phyloP scores from a whole-genome alignment of 371 early-diverging fungal species.

The Mucor piriformis region DNA sequence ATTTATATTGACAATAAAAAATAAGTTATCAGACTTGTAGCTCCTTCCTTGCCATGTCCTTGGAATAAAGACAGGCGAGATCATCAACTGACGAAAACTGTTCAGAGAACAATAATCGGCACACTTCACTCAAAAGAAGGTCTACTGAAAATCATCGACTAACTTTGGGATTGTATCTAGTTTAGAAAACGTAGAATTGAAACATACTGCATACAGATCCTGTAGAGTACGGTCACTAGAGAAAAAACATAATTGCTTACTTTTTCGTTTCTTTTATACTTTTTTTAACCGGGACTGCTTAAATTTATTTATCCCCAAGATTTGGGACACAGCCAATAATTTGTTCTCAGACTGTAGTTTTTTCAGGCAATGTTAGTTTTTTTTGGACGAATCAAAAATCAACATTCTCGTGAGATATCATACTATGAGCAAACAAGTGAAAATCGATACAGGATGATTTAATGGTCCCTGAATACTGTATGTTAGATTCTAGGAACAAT shows the following conservation, averaged over 20 bases:
- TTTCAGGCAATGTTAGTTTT: no score
- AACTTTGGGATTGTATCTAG: conserved; percentile 47
- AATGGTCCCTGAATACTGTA: no score
- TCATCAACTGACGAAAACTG: conserved; percentile 45
- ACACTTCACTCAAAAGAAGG: conserved; percentile 56
- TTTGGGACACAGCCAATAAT: no score
- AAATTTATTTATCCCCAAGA: neutral
- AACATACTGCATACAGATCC: conserved; percentile 59
- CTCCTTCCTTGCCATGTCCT: conserved; percentile 46
- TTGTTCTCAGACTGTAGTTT: no score
- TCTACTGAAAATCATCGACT: conserved; percentile 49
- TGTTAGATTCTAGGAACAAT: no score
- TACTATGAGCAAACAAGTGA: no score
- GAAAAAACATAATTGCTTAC: conserved; percentile 33
- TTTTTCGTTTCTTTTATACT: conserved; percentile 25
- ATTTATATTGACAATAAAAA: conserved; percentile 8
- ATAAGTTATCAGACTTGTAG: conserved; percentile 50
- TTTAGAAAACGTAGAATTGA: conserved; percentile 55
- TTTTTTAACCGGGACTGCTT: conserved; percentile 9
- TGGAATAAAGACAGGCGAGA: conserved; percentile 51
- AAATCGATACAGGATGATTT: no score
- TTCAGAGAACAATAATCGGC: conserved; percentile 25
- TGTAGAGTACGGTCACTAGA: conserved; percentile 58
- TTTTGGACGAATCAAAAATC: no score
- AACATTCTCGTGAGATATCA: no score